Conservation (phyloP, 805 yeast species). For the Candida boidinii region DNA sequence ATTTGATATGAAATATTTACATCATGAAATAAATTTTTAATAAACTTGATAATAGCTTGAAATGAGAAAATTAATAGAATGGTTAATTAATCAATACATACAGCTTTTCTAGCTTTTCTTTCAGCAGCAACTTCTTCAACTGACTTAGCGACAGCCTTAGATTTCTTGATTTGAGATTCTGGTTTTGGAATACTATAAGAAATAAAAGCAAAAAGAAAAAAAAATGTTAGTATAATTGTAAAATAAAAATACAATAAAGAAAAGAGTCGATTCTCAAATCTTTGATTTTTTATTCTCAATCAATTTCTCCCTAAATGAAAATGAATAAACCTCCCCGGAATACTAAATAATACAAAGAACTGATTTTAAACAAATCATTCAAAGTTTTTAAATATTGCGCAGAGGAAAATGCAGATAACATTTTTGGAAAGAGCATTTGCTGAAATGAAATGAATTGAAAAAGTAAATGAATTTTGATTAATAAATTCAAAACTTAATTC, state of each 20-base stretch:
- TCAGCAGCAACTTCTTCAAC: constrained; percentile 75
- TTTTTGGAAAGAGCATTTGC: no score
- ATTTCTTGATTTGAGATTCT: constrained; percentile 81
- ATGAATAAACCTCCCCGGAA: neutral
- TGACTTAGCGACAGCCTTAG: constrained; percentile 70
- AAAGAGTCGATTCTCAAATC: no score
- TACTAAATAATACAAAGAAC: constrained; percentile 12
- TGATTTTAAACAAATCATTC: constrained; percentile 21
- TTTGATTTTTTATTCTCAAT: no score
- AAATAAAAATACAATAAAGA: neutral
- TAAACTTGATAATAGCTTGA: neutral
- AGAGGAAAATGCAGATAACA: constrained; percentile 24
- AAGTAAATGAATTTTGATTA: no score
- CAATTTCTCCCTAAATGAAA: no score
- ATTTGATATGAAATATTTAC: no score
- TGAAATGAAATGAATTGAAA: no score
- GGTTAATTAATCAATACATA: constrained; percentile 47
- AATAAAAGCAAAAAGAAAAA: constrained; percentile 6
- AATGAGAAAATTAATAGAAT: neutral
- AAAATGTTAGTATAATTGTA: constrained; percentile 9
- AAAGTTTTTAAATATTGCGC: constrained; percentile 16
- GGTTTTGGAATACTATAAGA: constrained; percentile 49
- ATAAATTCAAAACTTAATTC: no score
- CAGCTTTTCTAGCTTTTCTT: constrained; percentile 69
- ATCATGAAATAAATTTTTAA: no score